These are phyloP conservation scores for Diaporthe ilicicola DNA, from an alignment of 2,329 filamentous ascomycete species.

Conservation along the genomic window DNA sequence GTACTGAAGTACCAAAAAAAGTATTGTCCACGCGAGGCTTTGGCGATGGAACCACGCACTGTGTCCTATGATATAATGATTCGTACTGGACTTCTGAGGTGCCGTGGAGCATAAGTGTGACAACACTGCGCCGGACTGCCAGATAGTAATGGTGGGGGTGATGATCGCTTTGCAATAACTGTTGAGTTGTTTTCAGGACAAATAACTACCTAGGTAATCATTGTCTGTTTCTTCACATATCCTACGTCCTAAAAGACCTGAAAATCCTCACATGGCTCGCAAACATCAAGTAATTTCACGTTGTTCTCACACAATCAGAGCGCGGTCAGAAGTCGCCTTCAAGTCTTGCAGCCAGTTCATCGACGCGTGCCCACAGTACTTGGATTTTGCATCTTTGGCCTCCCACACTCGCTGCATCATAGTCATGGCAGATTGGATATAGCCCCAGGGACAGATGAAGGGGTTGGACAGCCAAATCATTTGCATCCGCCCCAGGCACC, in stretches of 20 bases:
- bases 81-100: background rate
- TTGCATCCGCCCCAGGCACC: slow-evolving; percentile 56
- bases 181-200: background rate
- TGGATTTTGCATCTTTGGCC: slow-evolving; percentile 39
- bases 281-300: background rate
- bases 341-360: slow-evolving; percentile 54
- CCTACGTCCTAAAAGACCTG: background rate
- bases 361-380: slow-evolving; percentile 35
- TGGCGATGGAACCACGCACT: background rate
- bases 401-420: slow-evolving; percentile 55
- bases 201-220: too few species aligned
- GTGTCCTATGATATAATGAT: background rate
- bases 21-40: background rate
- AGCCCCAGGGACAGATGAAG: slow-evolving; percentile 56
- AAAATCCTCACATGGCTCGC: background rate
- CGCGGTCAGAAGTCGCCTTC: slow-evolving; percentile 51
- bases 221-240: too few species aligned
- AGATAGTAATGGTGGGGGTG: background rate
- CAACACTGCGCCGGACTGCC: background rate
- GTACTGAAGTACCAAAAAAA: too few species aligned
- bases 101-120: background rate
- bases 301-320: slow-evolving; percentile 50
- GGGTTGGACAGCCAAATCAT: slow-evolving; percentile 45
- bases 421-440: slow-evolving; percentile 56
- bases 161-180: background rate